Percentiles rank a stretch among this genome's conserved stretches.
phyloP scores from a whole-genome alignment of 345 rosid species.

The Hibiscus mutabilis region DNA sequence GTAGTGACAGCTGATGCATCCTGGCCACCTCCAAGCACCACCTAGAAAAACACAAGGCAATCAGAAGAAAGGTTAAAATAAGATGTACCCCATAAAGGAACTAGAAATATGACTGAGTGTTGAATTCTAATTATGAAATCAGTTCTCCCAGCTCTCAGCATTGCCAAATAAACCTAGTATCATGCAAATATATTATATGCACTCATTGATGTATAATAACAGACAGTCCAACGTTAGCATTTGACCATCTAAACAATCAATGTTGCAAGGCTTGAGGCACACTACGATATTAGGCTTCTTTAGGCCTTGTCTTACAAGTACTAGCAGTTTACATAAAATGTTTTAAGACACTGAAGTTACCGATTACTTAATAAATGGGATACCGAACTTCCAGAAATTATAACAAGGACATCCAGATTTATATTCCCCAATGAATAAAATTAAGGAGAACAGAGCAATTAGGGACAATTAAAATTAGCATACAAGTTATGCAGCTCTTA shows the following conservation, averaged over 20 bases:
- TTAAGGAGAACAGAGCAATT: neutral
- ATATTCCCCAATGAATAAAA: neutral
- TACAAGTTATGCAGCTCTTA: neutral
- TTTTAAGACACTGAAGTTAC: neutral
- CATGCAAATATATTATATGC: neutral
- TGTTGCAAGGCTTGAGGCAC: neutral
- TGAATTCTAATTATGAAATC: neutral
- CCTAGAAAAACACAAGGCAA: constrained; percentile 35
- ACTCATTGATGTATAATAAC: neutral
- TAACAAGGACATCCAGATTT: neutral
- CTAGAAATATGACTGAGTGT: neutral
- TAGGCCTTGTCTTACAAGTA: neutral
- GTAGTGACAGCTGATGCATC: constrained; percentile 96
- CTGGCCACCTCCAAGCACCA: constrained; percentile 99
- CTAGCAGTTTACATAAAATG: neutral
- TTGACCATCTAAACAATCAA: neutral
- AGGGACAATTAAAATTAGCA: neutral
- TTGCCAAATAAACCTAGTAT: neutral
- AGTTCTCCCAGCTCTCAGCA: neutral
- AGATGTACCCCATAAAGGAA: neutral
- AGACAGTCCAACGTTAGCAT: neutral
- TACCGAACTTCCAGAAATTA: neutral
- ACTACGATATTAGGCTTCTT: neutral
- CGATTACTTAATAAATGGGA: neutral
- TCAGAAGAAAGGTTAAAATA: neutral